phyloP scores from a whole-genome alignment of 176 grass and related monocot genomes.

The Avena insularis region DNA sequence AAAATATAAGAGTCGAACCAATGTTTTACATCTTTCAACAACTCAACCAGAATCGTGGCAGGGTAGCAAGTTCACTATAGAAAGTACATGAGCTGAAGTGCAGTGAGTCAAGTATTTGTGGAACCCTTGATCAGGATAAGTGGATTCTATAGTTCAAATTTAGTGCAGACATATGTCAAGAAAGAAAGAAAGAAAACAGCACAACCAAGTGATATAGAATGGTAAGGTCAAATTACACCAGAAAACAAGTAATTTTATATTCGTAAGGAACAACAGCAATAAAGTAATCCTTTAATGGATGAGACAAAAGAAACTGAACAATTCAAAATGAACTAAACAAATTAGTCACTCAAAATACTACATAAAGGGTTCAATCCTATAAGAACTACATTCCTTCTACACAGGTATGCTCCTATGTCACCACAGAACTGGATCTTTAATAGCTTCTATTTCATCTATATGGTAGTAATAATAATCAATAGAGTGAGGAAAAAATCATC shows the following conservation, averaged over 20 bases:
- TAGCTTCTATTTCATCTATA: background rate
- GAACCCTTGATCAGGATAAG: background rate
- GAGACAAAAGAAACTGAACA: background rate
- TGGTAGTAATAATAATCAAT: constrained; percentile 11
- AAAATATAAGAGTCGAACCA: background rate
- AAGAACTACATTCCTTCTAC: constrained; percentile 15
- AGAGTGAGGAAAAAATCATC: constrained; percentile 7
- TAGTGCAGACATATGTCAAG: background rate
- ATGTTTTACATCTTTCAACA: background rate
- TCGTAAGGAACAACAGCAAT: background rate
- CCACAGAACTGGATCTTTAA: background rate
- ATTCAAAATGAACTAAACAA: background rate
- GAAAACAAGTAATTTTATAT: constrained; percentile 12
- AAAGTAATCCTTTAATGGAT: background rate
- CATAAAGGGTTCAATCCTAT: background rate
- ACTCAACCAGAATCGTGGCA: background rate
- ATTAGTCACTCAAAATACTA: constrained; percentile 16
- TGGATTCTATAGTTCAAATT: background rate
- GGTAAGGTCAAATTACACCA: background rate
- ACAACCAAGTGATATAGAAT: constrained; percentile 1
- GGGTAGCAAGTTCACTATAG: constrained; percentile 6
- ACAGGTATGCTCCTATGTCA: background rate
- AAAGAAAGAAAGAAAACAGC: background rate
- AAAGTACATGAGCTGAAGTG: background rate
- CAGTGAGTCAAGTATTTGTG: background rate